A percentile compares a stretch with the other conserved stretches of the same genome.
These are phyloP conservation scores for Lupinus albus DNA, from an alignment of 306 rosid species.

Conservation along the genomic window DNA sequence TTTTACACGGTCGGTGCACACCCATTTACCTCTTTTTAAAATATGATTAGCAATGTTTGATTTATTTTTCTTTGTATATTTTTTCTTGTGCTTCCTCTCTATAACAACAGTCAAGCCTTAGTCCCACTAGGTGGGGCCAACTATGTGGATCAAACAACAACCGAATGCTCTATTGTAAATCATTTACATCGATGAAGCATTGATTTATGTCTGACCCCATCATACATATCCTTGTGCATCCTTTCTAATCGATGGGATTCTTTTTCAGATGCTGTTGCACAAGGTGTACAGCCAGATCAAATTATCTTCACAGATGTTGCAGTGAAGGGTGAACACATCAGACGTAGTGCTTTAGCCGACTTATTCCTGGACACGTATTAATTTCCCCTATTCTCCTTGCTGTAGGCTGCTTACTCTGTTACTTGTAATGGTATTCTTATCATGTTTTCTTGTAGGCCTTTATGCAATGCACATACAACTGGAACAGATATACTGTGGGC, in stretches of 20 bases:
- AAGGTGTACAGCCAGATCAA: conserved; percentile 91
- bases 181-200: too few species aligned
- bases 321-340: conserved; percentile 90
- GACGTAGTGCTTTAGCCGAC: conserved; percentile 92
- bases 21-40: too few species aligned
- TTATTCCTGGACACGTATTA: conserved; percentile 90
- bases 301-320: conserved; percentile 97
- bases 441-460: conserved; percentile 64
- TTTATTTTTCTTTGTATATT: not conserved
- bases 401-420: not conserved
- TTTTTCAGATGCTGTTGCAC: conserved; percentile 79
- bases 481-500: conserved; percentile 99
- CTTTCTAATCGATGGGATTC: conserved; percentile 30
- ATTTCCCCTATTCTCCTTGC: conserved; percentile 4
- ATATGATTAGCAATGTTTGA: not conserved
- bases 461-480: conserved; percentile 99
- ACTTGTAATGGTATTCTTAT: not conserved
- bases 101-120: too few species aligned
- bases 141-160: too few species aligned
- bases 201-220: too few species aligned
- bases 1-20: too few species aligned
- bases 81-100: too few species aligned
- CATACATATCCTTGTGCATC: too few species aligned
- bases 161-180: not conserved
- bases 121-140: too few species aligned